phyloP scores from a whole-genome alignment of 352 stramenopile species.

The Globisporangium irregulare region DNA sequence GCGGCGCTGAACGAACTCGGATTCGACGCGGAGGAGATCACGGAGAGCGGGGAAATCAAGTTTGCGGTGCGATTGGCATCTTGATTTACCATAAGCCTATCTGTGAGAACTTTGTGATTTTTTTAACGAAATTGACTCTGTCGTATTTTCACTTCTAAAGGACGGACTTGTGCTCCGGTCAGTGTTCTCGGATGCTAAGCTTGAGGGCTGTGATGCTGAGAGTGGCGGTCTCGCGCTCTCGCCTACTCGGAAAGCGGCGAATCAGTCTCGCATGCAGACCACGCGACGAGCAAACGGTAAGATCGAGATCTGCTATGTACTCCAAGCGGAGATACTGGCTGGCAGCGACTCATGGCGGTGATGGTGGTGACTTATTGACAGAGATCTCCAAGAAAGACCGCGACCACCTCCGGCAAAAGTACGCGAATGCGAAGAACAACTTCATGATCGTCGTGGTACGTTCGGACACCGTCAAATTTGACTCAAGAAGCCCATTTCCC shows the following conservation, averaged over 20 bases:
- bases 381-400: slow-evolving; percentile 58
- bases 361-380: slow-evolving; percentile 2
- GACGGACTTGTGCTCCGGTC: slow-evolving; percentile 67
- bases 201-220: slow-evolving; percentile 1
- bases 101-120: not conserved
- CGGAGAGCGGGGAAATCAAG: slow-evolving; percentile 74
- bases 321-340: too few relatives aligned
- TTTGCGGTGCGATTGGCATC: slow-evolving; percentile 47
- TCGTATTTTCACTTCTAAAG: slow-evolving; percentile 20
- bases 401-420: slow-evolving; percentile 74
- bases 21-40: slow-evolving; percentile 79
- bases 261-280: slow-evolving; percentile 14
- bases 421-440: slow-evolving; percentile 78
- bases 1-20: slow-evolving; percentile 68
- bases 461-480: not conserved
- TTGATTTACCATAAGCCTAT: not conserved
- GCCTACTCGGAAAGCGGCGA: slow-evolving; percentile 11
- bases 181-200: slow-evolving; percentile 38
- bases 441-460: slow-evolving; percentile 63
- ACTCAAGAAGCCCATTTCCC: not conserved
- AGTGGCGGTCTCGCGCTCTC: slow-evolving; percentile 6
- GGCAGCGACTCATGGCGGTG: not conserved
- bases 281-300: slow-evolving; percentile 17
- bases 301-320: too few relatives aligned
- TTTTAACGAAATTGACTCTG: not conserved